These are phyloP conservation scores for Diversispora epigaea DNA, from an alignment of 192 early-diverging fungal genomes.

Conservation along the genomic window DNA sequence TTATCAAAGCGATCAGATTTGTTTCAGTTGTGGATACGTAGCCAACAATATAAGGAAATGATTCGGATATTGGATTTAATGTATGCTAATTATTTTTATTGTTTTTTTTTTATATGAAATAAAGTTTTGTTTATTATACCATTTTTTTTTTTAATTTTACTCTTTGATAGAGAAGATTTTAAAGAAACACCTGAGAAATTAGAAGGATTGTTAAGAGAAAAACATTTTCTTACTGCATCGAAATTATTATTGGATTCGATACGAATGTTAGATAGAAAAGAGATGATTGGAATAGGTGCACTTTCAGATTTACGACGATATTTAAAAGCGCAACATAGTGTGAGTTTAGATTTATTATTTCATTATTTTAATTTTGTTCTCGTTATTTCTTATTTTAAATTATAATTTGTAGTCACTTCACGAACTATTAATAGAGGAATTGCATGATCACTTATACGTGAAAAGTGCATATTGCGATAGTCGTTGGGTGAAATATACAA, in stretches of 20 bases:
- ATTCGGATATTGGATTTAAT: constrained; percentile 70
- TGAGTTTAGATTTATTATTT: constrained; percentile 27
- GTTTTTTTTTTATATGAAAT: neutral
- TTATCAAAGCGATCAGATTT: constrained; percentile 63
- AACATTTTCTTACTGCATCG: constrained; percentile 69
- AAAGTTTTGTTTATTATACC: no score
- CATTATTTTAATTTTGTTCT: neutral
- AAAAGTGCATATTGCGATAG: constrained; percentile 77
- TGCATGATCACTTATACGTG: constrained; percentile 76
- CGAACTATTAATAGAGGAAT: constrained; percentile 69
- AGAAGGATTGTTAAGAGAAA: constrained; percentile 56
- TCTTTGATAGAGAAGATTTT: constrained; percentile 57
- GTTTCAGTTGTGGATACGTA: constrained; percentile 70
- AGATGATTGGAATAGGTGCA: constrained; percentile 69
- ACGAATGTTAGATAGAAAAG: constrained; percentile 59
- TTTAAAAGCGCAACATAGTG: constrained; percentile 56
- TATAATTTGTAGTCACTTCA: constrained; percentile 47
- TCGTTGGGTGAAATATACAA: constrained; percentile 55
- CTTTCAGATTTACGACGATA: constrained; percentile 65
- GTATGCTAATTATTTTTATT: constrained; percentile 33
- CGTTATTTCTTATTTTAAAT: neutral
- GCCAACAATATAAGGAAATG: constrained; percentile 77
- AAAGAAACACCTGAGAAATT: constrained; percentile 66
- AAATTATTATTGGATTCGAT: constrained; percentile 63
- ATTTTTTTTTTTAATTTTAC: neutral